These are phyloP conservation scores for Exsudoporus floridanus DNA, from an alignment of 1,284 basidiomycete species.

Conservation along the genomic window DNA sequence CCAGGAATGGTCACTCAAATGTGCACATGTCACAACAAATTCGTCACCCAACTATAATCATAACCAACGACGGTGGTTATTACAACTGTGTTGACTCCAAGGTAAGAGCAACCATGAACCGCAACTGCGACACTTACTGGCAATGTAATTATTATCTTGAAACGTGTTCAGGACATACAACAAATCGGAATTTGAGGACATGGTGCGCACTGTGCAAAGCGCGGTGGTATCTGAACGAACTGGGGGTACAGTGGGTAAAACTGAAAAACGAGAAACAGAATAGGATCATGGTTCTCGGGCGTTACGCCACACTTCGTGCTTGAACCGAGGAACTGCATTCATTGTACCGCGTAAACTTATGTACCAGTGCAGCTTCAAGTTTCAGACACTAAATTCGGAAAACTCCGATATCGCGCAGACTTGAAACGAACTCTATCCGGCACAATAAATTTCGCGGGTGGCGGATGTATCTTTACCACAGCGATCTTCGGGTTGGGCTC, in stretches of 20 bases:
- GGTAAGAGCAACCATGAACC: not conserved
- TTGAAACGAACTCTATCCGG: too few relatives aligned
- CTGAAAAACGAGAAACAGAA: too few relatives aligned
- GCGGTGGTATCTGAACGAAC: not conserved
- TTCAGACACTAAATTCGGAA: too few relatives aligned
- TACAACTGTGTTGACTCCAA: not conserved
- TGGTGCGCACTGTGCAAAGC: not conserved
- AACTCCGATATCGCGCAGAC: too few relatives aligned
- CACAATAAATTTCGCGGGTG: too few relatives aligned
- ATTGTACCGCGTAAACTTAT: too few relatives aligned
- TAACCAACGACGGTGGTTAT: not conserved
- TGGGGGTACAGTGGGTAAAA: not conserved
- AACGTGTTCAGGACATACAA: not conserved
- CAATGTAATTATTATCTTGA: not conserved
- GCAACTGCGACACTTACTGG: not conserved
- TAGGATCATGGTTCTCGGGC: too few relatives aligned
- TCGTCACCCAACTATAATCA: slow-evolving; percentile 7
- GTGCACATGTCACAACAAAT: not conserved
- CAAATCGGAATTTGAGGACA: not conserved
- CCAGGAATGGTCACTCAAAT: not conserved
- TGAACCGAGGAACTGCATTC: too few relatives aligned
- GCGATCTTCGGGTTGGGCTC: too few relatives aligned
- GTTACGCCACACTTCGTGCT: too few relatives aligned
- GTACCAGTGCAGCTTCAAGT: too few relatives aligned
- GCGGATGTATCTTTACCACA: too few relatives aligned